phyloP scores from a whole-genome alignment of 768 basidiomycete genomes.

The Mycena rebaudengoi region DNA sequence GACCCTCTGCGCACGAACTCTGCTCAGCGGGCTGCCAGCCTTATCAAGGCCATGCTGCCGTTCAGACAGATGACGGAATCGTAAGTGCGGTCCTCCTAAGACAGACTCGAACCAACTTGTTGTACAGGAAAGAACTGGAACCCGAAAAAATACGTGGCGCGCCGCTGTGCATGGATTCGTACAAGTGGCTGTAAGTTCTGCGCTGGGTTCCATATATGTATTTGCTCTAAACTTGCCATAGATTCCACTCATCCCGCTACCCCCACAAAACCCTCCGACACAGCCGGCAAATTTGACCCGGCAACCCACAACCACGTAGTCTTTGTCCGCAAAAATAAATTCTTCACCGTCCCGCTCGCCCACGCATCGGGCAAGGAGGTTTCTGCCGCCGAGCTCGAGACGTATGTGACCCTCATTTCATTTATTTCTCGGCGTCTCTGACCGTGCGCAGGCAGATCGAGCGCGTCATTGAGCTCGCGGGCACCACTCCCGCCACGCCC shows the following conservation, averaged over 20 bases:
- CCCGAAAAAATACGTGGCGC: conserved; percentile 84
- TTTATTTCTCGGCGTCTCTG: background rate
- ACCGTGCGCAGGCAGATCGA: conserved; percentile 63
- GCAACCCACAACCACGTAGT: conserved; percentile 85
- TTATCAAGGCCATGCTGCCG: conserved; percentile 85
- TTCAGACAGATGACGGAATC: conserved; percentile 88
- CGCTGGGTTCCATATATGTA: background rate
- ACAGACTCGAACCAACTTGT: no score
- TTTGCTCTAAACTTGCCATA: conserved; percentile 34
- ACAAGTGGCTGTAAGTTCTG: conserved; percentile 83
- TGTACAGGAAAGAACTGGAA: conserved; percentile 83
- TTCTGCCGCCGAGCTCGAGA: conserved; percentile 84
- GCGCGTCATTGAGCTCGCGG: conserved; percentile 72
- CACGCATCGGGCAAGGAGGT: conserved; percentile 73
- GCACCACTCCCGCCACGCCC: conserved; percentile 51
- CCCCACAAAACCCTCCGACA: conserved; percentile 86
- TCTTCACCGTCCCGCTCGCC: conserved; percentile 82
- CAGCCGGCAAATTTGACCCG: conserved; percentile 82
- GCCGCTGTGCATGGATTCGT: conserved; percentile 92
- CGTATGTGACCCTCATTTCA: conserved; percentile 43
- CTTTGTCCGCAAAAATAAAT: conserved; percentile 90
- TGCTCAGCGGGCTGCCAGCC: conserved; percentile 78
- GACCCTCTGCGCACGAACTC: conserved; percentile 64
- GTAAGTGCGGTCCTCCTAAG: no score
- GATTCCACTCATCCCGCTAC: conserved; percentile 93